Evolutionary conservation across 179 eudicot genomes (phyloP), one percentile per base, ranked within the genome.

Genomic region (Gypsophila paniculata): DNA sequence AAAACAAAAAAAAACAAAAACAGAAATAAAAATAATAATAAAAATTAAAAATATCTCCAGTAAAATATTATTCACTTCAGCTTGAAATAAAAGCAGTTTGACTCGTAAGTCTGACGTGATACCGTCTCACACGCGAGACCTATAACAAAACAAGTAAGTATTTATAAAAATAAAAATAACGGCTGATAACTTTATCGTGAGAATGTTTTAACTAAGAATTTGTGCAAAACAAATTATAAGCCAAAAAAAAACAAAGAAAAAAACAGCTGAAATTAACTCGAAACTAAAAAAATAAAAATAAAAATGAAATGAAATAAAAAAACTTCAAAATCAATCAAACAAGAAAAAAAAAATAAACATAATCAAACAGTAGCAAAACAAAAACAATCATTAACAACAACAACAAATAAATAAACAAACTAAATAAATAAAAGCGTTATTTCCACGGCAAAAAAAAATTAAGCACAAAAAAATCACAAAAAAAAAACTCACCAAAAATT

Each of bases 11-110:
- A 1, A 29, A 29, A 29, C 4, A 29, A 29, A 29, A 1, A 29
- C 1, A 29, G 1, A 29, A 29, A 29, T 29, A 29, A 29, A 29
- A 29, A 29, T 29, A 29, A 29, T 29, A 29, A 4, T 29, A 29
- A 29, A 29, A 4, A 29, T 29, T 29, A n/a, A n/a, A n/a, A n/a
- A n/a, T n/a, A n/a, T n/a, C n/a, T n/a, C n/a, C n/a, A n/a, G n/a
- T n/a, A n/a, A n/a, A n/a, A n/a, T n/a, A n/a, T n/a, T n/a, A n/a
- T 29, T 65, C 53, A 42, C 29, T 65, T 42, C 5, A 65, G 69
- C 54, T 65, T n/a, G 18, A 34, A 34, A 62, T 8, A 62, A 34
- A 17, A 39, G 7, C 48, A 61, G 0, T n/a, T n/a, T n/a, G n/a
- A n/a, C n/a, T n/a, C n/a, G n/a, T n/a, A n/a, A n/a, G n/a, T n/a